Percentiles rank a stretch among this genome's conserved stretches.
These are phyloP conservation scores for Trametes gibbosa DNA, from an alignment of 768 basidiomycete species.

Conservation along the genomic window DNA sequence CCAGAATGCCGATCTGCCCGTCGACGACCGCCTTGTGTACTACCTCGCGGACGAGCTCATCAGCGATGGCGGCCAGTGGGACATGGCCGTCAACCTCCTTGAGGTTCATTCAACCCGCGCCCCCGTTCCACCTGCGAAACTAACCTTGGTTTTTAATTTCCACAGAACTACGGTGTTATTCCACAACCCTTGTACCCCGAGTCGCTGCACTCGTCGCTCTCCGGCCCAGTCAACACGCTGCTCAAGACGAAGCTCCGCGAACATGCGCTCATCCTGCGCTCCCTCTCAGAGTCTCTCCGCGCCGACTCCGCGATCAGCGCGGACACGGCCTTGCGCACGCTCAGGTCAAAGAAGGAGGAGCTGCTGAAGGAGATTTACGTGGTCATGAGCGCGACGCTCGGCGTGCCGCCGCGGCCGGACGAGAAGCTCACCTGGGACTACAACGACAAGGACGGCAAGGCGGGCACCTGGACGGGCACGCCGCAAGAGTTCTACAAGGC, in stretches of 20 bases:
- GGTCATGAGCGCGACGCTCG: conserved; percentile 81
- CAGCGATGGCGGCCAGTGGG: conserved; percentile 93
- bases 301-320: conserved; percentile 38
- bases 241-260: conserved; percentile 92
- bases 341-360: conserved; percentile 81
- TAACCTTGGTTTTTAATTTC: not conserved
- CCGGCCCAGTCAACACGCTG: conserved; percentile 68
- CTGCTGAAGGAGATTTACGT: conserved; percentile 83
- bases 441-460: conserved; percentile 75
- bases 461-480: conserved; percentile 73
- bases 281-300: conserved; percentile 52
- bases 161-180: conserved; percentile 78
- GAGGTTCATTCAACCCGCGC: conserved; percentile 38
- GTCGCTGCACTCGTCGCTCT: conserved; percentile 76
- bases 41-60: conserved; percentile 77
- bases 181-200: conserved; percentile 85
- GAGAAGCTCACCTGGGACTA: conserved; percentile 86
- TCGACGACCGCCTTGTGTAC: conserved; percentile 81
- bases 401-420: conserved; percentile 76
- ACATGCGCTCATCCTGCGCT: conserved; percentile 79
- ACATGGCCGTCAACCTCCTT: conserved; percentile 77
- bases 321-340: conserved; percentile 46
- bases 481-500: conserved; percentile 74
- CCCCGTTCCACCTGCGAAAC: not conserved
- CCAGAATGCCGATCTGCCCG: conserved; percentile 70